Conservation (phyloP, 768 basidiomycete genomes). For the Multifurca ochricompacta region DNA sequence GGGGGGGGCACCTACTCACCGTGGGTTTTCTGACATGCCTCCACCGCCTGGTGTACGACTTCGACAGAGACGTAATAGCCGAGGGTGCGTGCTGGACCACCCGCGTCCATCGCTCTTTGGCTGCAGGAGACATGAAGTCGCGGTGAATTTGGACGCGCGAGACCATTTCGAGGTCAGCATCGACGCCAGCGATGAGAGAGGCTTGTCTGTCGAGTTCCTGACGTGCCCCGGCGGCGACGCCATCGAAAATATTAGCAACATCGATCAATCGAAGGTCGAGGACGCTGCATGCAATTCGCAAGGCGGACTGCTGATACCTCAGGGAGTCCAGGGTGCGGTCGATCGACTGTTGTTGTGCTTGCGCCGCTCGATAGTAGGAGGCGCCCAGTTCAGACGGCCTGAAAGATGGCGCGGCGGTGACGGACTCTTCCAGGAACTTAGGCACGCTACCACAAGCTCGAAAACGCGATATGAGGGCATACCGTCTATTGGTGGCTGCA, state of each 20-base stretch:
- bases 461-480: slow-evolving; percentile 15
- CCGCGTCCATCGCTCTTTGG: slow-evolving; percentile 63
- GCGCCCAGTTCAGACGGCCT: slow-evolving; percentile 55
- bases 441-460: background rate
- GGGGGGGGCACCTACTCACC: slow-evolving; percentile 39
- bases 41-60: slow-evolving; percentile 73
- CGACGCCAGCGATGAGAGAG: slow-evolving; percentile 50
- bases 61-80: slow-evolving; percentile 71
- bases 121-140: slow-evolving; percentile 62
- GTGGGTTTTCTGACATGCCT: slow-evolving; percentile 61
- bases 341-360: slow-evolving; percentile 54
- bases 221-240: slow-evolving; percentile 45
- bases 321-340: slow-evolving; percentile 44
- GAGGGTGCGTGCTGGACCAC: slow-evolving; percentile 57
- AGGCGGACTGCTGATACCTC: slow-evolving; percentile 57
- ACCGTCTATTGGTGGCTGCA: slow-evolving; percentile 69
- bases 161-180: slow-evolving; percentile 66
- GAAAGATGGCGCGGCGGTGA: slow-evolving; percentile 58
- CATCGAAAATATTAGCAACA: slow-evolving; percentile 61
- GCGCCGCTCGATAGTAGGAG: slow-evolving; percentile 54
- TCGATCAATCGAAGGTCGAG: slow-evolving; percentile 67
- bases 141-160: slow-evolving; percentile 57
- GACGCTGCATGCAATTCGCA: slow-evolving; percentile 58
- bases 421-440: slow-evolving; percentile 36
- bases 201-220: slow-evolving; percentile 64